phyloP scores from a whole-genome alignment of 2,329 filamentous ascomycete genomes.

The Fusarium sp. region DNA sequence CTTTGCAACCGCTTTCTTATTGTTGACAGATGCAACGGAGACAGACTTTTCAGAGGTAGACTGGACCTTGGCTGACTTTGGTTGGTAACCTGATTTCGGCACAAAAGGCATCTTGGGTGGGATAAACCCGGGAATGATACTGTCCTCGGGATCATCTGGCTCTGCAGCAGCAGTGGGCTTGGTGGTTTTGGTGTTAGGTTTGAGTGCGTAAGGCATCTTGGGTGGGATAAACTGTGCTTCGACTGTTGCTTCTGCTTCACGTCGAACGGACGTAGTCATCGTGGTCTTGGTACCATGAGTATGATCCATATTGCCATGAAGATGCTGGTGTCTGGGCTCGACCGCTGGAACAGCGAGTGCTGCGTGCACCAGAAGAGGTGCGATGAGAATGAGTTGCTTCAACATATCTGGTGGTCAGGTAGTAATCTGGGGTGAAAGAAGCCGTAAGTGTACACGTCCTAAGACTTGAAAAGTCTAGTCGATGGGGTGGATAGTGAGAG shows the following conservation, averaged over 20 bases:
- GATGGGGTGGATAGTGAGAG: conserved; percentile 14
- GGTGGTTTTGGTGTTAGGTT: conserved; percentile 26
- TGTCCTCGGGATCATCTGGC: conserved; percentile 7
- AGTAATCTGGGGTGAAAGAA: not conserved
- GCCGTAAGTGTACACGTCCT: not conserved
- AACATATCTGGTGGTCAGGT: conserved; percentile 41
- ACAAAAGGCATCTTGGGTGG: conserved; percentile 38
- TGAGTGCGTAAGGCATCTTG: conserved; percentile 31
- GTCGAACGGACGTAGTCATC: conserved; percentile 21
- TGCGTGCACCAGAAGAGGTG: conserved; percentile 48
- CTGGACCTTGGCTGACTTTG: conserved; percentile 11
- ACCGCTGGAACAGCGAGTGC: conserved; percentile 43
- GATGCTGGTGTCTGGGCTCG: conserved; percentile 33
- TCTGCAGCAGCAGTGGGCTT: conserved; percentile 15
- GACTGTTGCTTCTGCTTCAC: conserved; percentile 18
- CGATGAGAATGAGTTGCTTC: conserved; percentile 38
- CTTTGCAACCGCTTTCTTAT: conserved; percentile 23
- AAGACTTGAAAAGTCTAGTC: conserved; percentile 12
- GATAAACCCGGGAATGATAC: conserved; percentile 31
- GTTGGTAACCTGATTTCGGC: conserved; percentile 14
- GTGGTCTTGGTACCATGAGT: conserved; percentile 26
- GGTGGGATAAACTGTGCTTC: conserved; percentile 31
- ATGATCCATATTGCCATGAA: conserved; percentile 37
- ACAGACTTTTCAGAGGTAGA: conserved; percentile 1
- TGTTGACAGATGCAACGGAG: conserved; percentile 20